Evolutionary conservation across 2,329 filamentous ascomycete species (phyloP).

Genomic region (Ceratocystis albifundus): DNA sequence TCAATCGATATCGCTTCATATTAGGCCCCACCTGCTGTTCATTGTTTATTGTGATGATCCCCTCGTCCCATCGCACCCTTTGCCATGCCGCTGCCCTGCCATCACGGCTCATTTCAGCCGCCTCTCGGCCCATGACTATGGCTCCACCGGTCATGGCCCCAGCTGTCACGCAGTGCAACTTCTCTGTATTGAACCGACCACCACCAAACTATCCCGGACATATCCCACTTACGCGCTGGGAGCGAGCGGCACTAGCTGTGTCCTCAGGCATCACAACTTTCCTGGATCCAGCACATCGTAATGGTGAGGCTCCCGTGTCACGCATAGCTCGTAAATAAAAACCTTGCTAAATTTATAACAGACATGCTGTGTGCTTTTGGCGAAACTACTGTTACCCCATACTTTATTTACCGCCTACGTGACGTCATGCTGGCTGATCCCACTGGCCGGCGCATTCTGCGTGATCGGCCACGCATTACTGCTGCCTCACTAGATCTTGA

Average conservation of each 20-base stretch:
- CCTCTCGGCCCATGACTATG: background rate
- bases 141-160: background rate
- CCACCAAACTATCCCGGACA: conserved; percentile 83
- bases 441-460: conserved; percentile 82
- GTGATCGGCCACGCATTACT: conserved; percentile 77
- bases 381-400: conserved; percentile 86
- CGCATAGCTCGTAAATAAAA: no score
- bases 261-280: conserved; percentile 53
- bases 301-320: conserved; percentile 40
- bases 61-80: background rate
- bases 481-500: conserved; percentile 57
- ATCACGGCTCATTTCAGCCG: background rate
- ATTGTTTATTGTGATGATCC: background rate
- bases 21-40: background rate
- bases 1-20: no score
- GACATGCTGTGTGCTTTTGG: conserved; percentile 92
- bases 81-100: background rate
- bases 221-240: conserved; percentile 69
- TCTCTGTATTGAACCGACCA: conserved; percentile 78
- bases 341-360: conserved; percentile 28
- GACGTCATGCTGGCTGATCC: conserved; percentile 77
- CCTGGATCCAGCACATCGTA: conserved; percentile 61
- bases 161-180: conserved; percentile 30
- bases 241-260: conserved; percentile 60
- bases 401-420: conserved; percentile 85